phyloP scores from a whole-genome alignment of 192 early-diverging fungal species.

The Entomortierella lignicola region DNA sequence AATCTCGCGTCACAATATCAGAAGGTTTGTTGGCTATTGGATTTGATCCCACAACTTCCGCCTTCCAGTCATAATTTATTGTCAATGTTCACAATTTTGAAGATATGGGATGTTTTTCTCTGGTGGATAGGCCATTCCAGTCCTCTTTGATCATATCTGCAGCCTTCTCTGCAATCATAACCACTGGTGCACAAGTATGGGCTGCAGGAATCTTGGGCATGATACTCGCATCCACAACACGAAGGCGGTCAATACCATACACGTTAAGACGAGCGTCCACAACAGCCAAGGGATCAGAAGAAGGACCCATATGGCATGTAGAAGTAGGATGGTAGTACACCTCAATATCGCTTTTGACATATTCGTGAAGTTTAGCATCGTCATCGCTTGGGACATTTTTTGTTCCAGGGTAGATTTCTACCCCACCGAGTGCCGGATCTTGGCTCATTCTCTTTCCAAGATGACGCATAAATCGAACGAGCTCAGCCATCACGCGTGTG shows the following conservation, averaged over 20 bases:
- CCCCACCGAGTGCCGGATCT: slow-evolving; percentile 10
- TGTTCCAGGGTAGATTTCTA: slow-evolving; percentile 19
- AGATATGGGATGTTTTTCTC: no score
- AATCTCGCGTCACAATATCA: no score
- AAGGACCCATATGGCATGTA: slow-evolving; percentile 44
- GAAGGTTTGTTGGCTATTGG: no score
- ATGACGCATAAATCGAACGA: slow-evolving; percentile 4
- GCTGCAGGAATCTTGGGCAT: slow-evolving; percentile 42
- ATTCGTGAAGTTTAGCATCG: slow-evolving; percentile 26
- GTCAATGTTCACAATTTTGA: no score
- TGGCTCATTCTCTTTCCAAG: slow-evolving; percentile 15
- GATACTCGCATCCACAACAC: slow-evolving; percentile 49
- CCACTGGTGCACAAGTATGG: slow-evolving; percentile 33
- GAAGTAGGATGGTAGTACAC: slow-evolving; percentile 37
- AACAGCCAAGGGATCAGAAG: slow-evolving; percentile 35
- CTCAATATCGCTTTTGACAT: slow-evolving; percentile 17
- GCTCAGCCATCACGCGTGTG: slow-evolving; percentile 8
- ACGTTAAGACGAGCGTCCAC: slow-evolving; percentile 42
- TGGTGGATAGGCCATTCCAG: slow-evolving; percentile 9
- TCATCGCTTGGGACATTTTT: slow-evolving; percentile 32
- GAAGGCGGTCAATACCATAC: slow-evolving; percentile 38
- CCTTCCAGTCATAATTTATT: no score
- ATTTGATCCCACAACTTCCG: no score
- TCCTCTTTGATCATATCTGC: slow-evolving; percentile 48
- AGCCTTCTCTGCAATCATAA: slow-evolving; percentile 51